A percentile compares a stretch with the other conserved stretches of the same genome.
phyloP scores from a whole-genome alignment of 1,284 basidiomycete genomes.

The Mycosarcoma mackinlayi region DNA sequence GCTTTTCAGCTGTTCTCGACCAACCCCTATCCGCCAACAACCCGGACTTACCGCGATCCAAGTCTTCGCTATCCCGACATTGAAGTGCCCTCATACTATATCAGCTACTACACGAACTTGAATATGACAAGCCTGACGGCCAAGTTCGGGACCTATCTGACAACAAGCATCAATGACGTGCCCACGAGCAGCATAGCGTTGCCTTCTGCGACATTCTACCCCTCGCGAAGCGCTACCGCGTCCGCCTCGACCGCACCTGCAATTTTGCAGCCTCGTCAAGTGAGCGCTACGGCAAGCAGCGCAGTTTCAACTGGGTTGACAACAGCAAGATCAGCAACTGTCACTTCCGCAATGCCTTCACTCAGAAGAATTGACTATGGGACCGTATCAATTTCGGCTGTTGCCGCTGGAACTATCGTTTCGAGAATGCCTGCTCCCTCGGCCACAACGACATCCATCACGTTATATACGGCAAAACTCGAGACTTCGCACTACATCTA shows the following conservation, averaged over 20 bases:
- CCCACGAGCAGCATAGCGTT: neutral
- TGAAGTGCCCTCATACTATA: slow-evolving; percentile 1
- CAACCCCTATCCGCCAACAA: neutral
- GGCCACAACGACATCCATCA: neutral
- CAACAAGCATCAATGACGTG: neutral
- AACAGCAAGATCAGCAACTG: neutral
- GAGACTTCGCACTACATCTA: neutral
- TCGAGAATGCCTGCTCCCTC: neutral
- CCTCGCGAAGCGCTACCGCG: neutral
- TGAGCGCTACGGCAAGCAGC: neutral
- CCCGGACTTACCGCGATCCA: neutral
- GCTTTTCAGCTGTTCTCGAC: slow-evolving; percentile 2
- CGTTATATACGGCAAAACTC: slow-evolving; percentile 3
- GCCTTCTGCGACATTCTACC: neutral
- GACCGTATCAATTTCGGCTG: neutral
- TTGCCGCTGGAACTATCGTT: slow-evolving; percentile 11
- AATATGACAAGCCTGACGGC: neutral
- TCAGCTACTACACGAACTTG: slow-evolving; percentile 6
- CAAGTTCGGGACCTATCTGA: neutral
- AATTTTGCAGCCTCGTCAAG: slow-evolving; percentile 2
- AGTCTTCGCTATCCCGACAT: neutral
- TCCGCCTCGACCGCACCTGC: neutral
- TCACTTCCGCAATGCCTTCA: neutral
- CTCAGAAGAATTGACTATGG: slow-evolving; percentile 1
- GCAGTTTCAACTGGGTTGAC: neutral